Evolutionary conservation across 2,329 filamentous ascomycete species (phyloP).

Genomic region (Diaporthe helianthi): DNA sequence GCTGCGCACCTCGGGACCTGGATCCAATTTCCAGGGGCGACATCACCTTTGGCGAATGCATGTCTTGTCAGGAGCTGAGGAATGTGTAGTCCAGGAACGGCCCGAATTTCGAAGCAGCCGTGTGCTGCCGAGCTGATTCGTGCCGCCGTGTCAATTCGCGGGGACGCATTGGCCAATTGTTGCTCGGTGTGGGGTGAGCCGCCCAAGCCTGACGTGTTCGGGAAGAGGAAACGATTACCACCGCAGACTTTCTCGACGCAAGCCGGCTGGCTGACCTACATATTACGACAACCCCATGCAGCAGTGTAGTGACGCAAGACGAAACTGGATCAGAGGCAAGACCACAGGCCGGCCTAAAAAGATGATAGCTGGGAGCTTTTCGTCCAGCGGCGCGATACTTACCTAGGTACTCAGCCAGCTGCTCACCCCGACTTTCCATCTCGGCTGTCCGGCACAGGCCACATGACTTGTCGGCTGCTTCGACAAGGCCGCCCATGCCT

Average conservation of each 20-base stretch:
- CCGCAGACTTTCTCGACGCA: neutral
- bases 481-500: neutral
- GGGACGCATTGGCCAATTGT: conserved; percentile 19
- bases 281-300: conserved; percentile 3
- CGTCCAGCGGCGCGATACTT: neutral
- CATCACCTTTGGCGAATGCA: too few species aligned
- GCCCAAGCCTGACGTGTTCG: neutral
- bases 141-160: neutral
- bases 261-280: conserved; percentile 11
- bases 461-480: conserved; percentile 6
- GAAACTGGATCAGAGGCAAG: neutral
- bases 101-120: neutral
- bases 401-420: neutral
- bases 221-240: neutral
- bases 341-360: neutral
- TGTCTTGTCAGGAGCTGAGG: conserved; percentile 21
- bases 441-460: conserved; percentile 2
- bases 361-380: neutral
- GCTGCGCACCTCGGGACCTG: neutral
- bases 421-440: neutral
- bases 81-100: neutral
- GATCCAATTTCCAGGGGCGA: neutral
- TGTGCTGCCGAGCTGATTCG: neutral
- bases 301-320: neutral
- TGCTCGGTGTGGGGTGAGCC: neutral